A percentile compares a stretch with the other conserved stretches of the same genome.
phyloP scores from a whole-genome alignment of 768 basidiomycete genomes.

The Podaxis mareebaensis region DNA sequence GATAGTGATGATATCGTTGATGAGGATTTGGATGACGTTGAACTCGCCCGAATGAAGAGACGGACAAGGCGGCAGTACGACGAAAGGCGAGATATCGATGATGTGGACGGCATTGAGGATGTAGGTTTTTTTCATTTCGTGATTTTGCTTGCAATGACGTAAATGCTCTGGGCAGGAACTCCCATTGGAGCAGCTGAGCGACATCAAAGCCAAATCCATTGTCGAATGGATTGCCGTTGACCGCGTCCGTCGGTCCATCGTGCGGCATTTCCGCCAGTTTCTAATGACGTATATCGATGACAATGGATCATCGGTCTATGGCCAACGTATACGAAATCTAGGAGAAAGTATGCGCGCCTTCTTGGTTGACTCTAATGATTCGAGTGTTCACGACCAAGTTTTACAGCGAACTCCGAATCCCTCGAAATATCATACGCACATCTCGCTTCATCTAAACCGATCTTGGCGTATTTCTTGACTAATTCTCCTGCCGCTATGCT shows the following conservation, averaged over 20 bases:
- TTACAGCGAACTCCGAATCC: slow-evolving; percentile 90
- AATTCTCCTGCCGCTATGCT: slow-evolving; percentile 95
- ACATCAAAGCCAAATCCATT: slow-evolving; percentile 97
- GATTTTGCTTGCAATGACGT: background rate
- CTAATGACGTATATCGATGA: slow-evolving; percentile 96
- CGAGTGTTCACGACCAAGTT: slow-evolving; percentile 17
- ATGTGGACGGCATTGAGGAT: slow-evolving; percentile 87
- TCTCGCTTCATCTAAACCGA: slow-evolving; percentile 87
- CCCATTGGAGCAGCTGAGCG: slow-evolving; percentile 92
- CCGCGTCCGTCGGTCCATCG: slow-evolving; percentile 85
- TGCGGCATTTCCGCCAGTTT: slow-evolving; percentile 92
- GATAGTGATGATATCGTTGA: slow-evolving; percentile 82
- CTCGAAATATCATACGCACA: slow-evolving; percentile 98
- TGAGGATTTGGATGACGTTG: slow-evolving; percentile 66
- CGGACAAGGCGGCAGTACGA: slow-evolving; percentile 92
- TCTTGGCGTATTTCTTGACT: slow-evolving; percentile 95
- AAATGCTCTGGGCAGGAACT: slow-evolving; percentile 62
- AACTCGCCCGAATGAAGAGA: slow-evolving; percentile 70
- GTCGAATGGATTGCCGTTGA: slow-evolving; percentile 97
- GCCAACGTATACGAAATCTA: slow-evolving; percentile 87
- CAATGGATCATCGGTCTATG: slow-evolving; percentile 88
- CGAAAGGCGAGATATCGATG: slow-evolving; percentile 87
- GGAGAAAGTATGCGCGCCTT: slow-evolving; percentile 76
- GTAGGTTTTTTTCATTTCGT: slow-evolving; percentile 43
- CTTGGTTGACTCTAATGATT: background rate